Evolutionary conservation across 768 basidiomycete genomes (phyloP).

Genomic region (Tylopilus vinaceipallidus): DNA sequence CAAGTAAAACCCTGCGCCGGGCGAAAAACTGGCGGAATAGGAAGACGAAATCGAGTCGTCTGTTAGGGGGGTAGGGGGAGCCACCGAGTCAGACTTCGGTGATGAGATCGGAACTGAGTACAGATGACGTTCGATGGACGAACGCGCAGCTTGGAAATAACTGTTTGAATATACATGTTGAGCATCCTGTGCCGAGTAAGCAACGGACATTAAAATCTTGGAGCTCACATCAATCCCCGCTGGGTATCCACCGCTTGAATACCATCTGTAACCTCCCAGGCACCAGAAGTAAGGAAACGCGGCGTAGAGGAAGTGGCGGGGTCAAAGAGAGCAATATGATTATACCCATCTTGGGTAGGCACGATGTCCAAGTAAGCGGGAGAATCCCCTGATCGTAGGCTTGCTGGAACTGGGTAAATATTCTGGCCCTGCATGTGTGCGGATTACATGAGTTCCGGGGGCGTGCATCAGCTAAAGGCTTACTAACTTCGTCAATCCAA

Average conservation of each 20-base stretch:
- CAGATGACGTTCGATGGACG: constrained; percentile 81
- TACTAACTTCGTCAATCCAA: constrained; percentile 86
- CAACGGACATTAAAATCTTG: constrained; percentile 33
- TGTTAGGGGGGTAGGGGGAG: constrained; percentile 49
- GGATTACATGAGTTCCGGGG: constrained; percentile 12
- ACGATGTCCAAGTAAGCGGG: constrained; percentile 89
- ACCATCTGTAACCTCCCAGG: constrained; percentile 84
- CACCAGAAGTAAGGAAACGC: constrained; percentile 79
- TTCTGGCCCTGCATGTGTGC: constrained; percentile 50
- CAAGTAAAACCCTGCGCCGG: constrained; percentile 81
- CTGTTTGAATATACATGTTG: constrained; percentile 39
- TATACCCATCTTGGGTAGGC: constrained; percentile 77
- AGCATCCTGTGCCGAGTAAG: constrained; percentile 19
- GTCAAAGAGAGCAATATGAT: constrained; percentile 91
- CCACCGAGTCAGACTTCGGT: constrained; percentile 30
- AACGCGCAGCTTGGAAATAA: constrained; percentile 86
- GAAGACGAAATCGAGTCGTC: constrained; percentile 51
- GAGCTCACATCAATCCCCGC: constrained; percentile 67
- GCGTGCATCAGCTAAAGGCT: constrained; percentile 3
- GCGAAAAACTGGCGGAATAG: constrained; percentile 76
- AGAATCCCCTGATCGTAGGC: constrained; percentile 40
- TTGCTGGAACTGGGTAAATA: constrained; percentile 54
- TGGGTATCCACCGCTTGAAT: constrained; percentile 71
- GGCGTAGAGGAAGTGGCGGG: constrained; percentile 69
- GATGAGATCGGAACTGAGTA: constrained; percentile 76